Evolutionary conservation across 768 basidiomycete genomes (phyloP), one percentile per base, ranked within the genome.

Genomic region (Suillus hirtellus): DNA sequence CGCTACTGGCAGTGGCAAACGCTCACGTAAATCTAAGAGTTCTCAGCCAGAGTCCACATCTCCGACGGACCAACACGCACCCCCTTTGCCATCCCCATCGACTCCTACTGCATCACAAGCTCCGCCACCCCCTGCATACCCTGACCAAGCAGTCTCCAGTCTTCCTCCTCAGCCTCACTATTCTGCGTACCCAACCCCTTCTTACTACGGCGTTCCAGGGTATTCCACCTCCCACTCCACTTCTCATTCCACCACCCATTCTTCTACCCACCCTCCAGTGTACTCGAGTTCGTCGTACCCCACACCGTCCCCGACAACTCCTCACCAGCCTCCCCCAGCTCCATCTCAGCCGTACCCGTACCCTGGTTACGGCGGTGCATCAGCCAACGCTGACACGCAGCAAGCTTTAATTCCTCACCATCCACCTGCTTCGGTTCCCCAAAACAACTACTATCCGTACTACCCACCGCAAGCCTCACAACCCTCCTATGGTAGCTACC

Each of bases 11-110:
- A 54, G 61, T 8, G 43, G 71, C 59, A 83, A 82, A 69, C 77
- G 76, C n/a, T 37, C 72, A 4, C 76, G 79, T 55, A 82, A 76
- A 67, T 69, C 73, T n/a, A 76, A 74, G 63, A 52, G 66, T 7
- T 61, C 52, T 50, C 68, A 73, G 11, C 66, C 68, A 12, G 72
- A 69, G n/a, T 75, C 76, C 1, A 61, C 52, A 12, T 77, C 75
- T 19, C 76, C 76, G 2, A 72, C 70, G 14, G 76, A 75, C 9
- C 72, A 60, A 31, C 71, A 76, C 19, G 15, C 66, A 17, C 65
- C 70, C 34, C 50, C 65, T 46, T 3, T 59, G 31, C 71, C 75
- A 12, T 73, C 75, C 0, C 76, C 74, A 10, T 68, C 74, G 15
- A 70, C 75, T 0, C 73, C 75, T 19, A 75, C 75, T 2, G 66